A percentile compares a stretch with the other conserved stretches of the same genome.
These are phyloP conservation scores for Rhizomucor miehei DNA, from an alignment of 371 early-diverging fungal genomes.

Conservation along the genomic window DNA sequence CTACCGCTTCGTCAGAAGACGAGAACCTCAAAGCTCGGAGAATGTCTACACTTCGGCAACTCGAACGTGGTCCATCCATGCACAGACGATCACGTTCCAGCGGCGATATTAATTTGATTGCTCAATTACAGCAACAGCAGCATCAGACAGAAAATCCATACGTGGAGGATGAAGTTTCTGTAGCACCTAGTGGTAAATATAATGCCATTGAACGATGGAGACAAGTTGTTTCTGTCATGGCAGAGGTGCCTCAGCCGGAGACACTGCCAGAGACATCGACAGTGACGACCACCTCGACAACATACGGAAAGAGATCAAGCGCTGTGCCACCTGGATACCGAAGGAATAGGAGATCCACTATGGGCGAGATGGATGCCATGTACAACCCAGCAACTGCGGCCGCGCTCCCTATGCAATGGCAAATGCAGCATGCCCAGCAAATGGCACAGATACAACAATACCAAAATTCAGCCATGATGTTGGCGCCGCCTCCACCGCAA, in stretches of 20 bases:
- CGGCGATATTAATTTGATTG: constrained; percentile 60
- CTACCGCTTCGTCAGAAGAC: background rate
- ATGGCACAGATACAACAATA: constrained; percentile 30
- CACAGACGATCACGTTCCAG: constrained; percentile 22
- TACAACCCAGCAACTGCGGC: constrained; percentile 22
- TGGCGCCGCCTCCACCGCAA: constrained; percentile 2
- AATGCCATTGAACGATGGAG: constrained; percentile 34
- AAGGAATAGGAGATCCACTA: constrained; percentile 7
- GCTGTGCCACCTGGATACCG: constrained; percentile 1
- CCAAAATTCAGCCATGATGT: constrained; percentile 15
- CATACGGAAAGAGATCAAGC: background rate
- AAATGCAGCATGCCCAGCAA: constrained; percentile 29
- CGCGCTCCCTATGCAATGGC: constrained; percentile 26
- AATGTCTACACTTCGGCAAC: constrained; percentile 25
- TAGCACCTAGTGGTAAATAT: constrained; percentile 1
- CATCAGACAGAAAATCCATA: constrained; percentile 11
- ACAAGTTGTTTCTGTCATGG: constrained; percentile 10
- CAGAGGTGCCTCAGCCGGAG: background rate
- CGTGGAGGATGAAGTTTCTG: constrained; percentile 1
- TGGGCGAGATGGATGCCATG: constrained; percentile 36
- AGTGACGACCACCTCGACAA: background rate
- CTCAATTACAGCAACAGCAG: constrained; percentile 68
- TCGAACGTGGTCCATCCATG: constrained; percentile 24
- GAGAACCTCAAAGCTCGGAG: constrained; percentile 17
- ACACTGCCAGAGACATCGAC: background rate